Percentiles rank a stretch among this genome's conserved stretches.
These are phyloP conservation scores for Sinapis alba DNA, from an alignment of 441 rosid genomes.

Conservation along the genomic window DNA sequence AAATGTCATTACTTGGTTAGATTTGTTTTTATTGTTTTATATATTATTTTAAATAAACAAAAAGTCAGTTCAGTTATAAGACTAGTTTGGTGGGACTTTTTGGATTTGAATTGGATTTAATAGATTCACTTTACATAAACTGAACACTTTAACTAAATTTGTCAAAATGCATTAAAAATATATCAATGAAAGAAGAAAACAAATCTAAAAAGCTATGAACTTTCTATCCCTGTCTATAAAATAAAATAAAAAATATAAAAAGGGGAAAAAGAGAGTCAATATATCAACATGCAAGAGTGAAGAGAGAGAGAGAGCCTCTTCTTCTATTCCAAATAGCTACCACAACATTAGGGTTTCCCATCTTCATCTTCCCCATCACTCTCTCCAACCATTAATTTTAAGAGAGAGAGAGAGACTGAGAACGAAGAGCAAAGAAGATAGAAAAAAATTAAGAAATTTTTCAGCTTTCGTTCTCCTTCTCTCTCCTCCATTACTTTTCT, in stretches of 20 bases:
- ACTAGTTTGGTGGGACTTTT: slow-evolving; percentile 6
- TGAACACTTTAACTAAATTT: slow-evolving; percentile 4
- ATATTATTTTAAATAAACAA: not conserved
- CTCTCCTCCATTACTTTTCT: slow-evolving; percentile 50
- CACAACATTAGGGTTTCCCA: slow-evolving; percentile 54
- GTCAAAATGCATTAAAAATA: slow-evolving; percentile 23
- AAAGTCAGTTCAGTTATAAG: slow-evolving; percentile 3
- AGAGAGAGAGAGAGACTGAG: slow-evolving; percentile 74
- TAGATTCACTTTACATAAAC: slow-evolving; percentile 2
- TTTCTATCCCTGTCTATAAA: slow-evolving; percentile 15
- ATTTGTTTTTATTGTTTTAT: not conserved
- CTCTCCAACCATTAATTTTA: not conserved
- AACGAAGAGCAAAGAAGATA: slow-evolving; percentile 63
- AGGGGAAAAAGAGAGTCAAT: slow-evolving; percentile 24
- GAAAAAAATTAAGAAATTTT: slow-evolving; percentile 50
- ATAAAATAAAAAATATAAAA: not conserved
- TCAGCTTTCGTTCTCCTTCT: slow-evolving; percentile 53
- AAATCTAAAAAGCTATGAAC: slow-evolving; percentile 28
- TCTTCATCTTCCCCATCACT: slow-evolving; percentile 25
- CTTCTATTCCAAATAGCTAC: slow-evolving; percentile 20
- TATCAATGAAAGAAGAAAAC: slow-evolving; percentile 20
- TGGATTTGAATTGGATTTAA: slow-evolving; percentile 25
- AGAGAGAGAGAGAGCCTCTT: slow-evolving; percentile 11
- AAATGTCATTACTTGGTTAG: slow-evolving; percentile 1
- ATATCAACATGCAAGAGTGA: slow-evolving; percentile 42